A percentile compares a stretch with the other conserved stretches of the same genome.
phyloP scores from a whole-genome alignment of 108 stramenopile genomes.

The Ochromonas danica region DNA sequence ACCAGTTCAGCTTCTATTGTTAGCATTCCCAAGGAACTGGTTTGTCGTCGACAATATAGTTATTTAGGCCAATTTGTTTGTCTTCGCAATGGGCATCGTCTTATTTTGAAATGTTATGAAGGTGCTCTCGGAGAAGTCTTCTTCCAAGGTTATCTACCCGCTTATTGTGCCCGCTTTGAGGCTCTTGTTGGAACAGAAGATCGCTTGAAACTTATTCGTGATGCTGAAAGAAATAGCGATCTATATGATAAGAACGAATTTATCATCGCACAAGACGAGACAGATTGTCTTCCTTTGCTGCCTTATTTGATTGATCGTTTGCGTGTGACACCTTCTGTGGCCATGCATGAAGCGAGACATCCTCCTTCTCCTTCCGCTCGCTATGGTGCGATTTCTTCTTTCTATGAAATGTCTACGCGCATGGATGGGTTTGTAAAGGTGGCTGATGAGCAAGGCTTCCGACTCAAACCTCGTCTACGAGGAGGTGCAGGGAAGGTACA shows the following conservation, averaged over 20 bases:
- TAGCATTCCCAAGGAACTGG: background rate
- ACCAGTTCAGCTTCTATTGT: background rate
- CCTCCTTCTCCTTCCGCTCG: too few species aligned
- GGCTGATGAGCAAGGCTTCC: background rate
- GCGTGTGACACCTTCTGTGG: background rate
- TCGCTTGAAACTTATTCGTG: background rate
- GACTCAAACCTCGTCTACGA: background rate
- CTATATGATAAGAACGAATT: background rate
- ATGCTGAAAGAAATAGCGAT: background rate
- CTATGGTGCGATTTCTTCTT: too few species aligned
- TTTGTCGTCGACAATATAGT: slow-evolving; percentile 3
- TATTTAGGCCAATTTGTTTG: background rate
- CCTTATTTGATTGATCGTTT: slow-evolving; percentile 21
- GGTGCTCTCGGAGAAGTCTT: slow-evolving; percentile 6
- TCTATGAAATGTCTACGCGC: background rate
- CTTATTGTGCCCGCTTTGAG: background rate
- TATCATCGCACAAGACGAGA: background rate
- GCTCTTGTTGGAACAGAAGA: background rate
- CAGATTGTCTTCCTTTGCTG: background rate
- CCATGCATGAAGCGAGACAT: background rate
- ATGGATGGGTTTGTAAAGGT: background rate
- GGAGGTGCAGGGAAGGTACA: background rate
- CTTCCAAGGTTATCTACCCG: slow-evolving; percentile 4
- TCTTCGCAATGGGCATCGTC: background rate
- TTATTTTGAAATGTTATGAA: background rate